These are phyloP conservation scores for Microdochium paspali DNA, from an alignment of 2,329 filamentous ascomycete genomes.

Conservation along the genomic window DNA sequence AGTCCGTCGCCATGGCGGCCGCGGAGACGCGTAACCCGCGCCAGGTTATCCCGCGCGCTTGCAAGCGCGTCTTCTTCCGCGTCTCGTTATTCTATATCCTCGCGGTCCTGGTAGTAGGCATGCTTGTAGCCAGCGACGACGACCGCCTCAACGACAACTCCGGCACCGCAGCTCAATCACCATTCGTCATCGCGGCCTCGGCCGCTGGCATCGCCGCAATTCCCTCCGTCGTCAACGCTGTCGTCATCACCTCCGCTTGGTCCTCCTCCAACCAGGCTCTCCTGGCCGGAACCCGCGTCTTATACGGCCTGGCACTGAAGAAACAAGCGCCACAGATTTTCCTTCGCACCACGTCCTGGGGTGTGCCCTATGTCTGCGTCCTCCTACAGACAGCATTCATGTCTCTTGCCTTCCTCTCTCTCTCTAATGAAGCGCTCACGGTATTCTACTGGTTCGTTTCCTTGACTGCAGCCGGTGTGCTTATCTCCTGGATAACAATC, in stretches of 20 bases:
- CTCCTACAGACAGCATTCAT: constrained; percentile 43
- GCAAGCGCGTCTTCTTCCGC: constrained; percentile 48
- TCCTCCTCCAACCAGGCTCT: constrained; percentile 62
- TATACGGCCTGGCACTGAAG: constrained; percentile 51
- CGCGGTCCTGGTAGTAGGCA: constrained; percentile 45
- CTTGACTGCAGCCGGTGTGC: constrained; percentile 50
- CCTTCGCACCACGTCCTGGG: constrained; percentile 37
- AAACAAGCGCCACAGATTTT: constrained; percentile 48
- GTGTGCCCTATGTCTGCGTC: constrained; percentile 49
- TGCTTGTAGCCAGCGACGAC: constrained; percentile 48
- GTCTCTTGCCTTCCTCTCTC: constrained; percentile 46
- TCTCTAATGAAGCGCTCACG: constrained; percentile 47
- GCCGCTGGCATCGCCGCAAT: constrained; percentile 58
- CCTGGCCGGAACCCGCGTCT: constrained; percentile 46
- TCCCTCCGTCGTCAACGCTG: constrained; percentile 65
- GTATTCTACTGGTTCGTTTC: constrained; percentile 59
- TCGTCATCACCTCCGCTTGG: constrained; percentile 64
- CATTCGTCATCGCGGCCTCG: constrained; percentile 64
- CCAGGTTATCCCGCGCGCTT: constrained; percentile 33
- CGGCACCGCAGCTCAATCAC: constrained; percentile 38
- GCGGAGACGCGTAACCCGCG: constrained; percentile 44
- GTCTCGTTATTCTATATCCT: constrained; percentile 50
- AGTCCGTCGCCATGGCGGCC: constrained; percentile 44
- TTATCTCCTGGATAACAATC: constrained; percentile 55
- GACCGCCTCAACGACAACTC: constrained; percentile 31